Percentiles rank a stretch among this genome's conserved stretches.
Conservation (phyloP, 2,329 filamentous ascomycete species). For the Phialocephala sp. region DNA sequence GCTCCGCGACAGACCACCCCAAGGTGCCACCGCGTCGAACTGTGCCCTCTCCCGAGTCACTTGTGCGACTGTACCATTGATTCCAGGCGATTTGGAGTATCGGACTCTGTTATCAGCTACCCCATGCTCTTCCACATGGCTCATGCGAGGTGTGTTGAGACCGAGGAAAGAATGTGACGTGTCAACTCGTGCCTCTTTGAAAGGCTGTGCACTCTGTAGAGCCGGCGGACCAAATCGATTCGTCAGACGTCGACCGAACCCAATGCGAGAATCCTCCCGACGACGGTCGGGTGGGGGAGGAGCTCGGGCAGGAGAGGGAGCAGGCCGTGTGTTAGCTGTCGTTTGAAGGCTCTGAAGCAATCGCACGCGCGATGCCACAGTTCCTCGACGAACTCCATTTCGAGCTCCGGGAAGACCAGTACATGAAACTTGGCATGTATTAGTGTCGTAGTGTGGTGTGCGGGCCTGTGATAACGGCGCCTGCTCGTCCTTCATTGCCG, state of each 20-base stretch:
- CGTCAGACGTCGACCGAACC: slow-evolving; percentile 42
- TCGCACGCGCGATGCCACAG: slow-evolving; percentile 44
- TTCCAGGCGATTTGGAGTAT: slow-evolving; percentile 25
- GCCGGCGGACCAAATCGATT: slow-evolving; percentile 36
- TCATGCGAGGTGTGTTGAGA: slow-evolving; percentile 34
- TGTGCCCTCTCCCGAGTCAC: slow-evolving; percentile 17
- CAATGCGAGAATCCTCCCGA: slow-evolving; percentile 37
- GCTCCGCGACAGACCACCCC: slow-evolving; percentile 21
- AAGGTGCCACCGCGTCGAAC: slow-evolving; percentile 27
- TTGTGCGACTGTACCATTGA: slow-evolving; percentile 23
- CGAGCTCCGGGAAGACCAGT: slow-evolving; percentile 3
- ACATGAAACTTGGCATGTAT: neutral
- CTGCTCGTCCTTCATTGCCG: slow-evolving; percentile 1
- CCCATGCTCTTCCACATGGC: slow-evolving; percentile 38
- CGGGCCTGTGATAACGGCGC: neutral
- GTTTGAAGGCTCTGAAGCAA: slow-evolving; percentile 42
- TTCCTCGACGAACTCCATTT: slow-evolving; percentile 42
- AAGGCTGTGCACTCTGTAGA: slow-evolving; percentile 35
- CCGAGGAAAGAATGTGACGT: slow-evolving; percentile 41
- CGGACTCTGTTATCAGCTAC: slow-evolving; percentile 17
- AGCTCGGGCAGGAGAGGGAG: slow-evolving; percentile 36
- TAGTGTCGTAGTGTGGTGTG: slow-evolving; percentile 6
- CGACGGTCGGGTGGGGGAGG: slow-evolving; percentile 28
- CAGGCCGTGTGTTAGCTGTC: slow-evolving; percentile 29
- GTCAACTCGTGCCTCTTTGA: slow-evolving; percentile 37